phyloP scores from a whole-genome alignment of 352 stramenopile genomes.

The Globisporangium acanthophoron region DNA sequence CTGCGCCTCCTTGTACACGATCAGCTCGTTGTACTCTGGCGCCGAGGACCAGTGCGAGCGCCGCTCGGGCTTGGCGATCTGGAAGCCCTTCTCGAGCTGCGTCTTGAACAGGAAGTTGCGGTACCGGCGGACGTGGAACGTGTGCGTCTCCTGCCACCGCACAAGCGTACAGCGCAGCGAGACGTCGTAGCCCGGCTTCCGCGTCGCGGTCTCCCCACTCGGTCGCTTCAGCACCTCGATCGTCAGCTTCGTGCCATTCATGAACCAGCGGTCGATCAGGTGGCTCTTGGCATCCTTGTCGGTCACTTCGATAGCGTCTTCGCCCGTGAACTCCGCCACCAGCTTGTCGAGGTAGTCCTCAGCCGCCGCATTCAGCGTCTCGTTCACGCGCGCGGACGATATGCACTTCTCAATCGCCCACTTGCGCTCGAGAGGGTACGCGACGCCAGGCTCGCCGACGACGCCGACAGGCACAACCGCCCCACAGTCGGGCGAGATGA shows the following conservation, averaged over 20 bases:
- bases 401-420: constrained; percentile 1
- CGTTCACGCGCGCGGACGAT: not conserved
- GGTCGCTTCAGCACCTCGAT: not conserved
- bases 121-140: constrained; percentile 1
- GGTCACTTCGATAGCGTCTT: not conserved
- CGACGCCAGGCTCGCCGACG: constrained; percentile 1
- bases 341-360: not conserved
- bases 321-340: not conserved
- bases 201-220: not conserved
- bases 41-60: constrained; percentile 7
- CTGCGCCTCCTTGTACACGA: constrained; percentile 74
- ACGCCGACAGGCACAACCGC: constrained; percentile 1
- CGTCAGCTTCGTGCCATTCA: not conserved
- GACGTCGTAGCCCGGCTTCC: not conserved
- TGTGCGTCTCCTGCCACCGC: not conserved
- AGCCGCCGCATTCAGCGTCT: not conserved
- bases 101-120: constrained; percentile 2
- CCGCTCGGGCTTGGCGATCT: not conserved
- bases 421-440: constrained; percentile 1
- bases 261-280: not conserved
- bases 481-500: constrained; percentile 2
- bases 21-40: constrained; percentile 46
- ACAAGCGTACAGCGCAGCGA: not conserved
- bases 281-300: not conserved
- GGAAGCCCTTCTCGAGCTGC: constrained; percentile 1